Base-by-base conservation (phyloP, 2,329 filamentous ascomycete species). In the Penicillium janthinellum region DNA sequence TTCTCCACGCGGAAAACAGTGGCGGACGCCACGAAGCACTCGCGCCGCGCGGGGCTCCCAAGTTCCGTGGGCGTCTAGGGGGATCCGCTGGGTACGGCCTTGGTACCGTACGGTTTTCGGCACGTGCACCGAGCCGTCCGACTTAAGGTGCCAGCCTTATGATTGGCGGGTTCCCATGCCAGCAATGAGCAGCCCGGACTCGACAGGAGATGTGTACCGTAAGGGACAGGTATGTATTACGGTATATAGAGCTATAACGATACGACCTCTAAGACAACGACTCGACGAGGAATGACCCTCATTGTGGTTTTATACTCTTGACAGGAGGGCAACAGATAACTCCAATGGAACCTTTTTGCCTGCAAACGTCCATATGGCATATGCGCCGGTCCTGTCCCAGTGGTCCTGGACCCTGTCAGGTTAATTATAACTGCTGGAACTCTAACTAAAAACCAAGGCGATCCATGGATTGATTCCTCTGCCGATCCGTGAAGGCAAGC, bases 141-240 rank as follows among this genome's bases (percentile, higher is more conserved):
- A 25, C 7, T 7, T 11, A 11, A 0, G 5, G 52, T 25, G 2
- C 1, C 2, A 4, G 25, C 1, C 1, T 28, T 54, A 1, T 63
- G 25, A 68, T 59, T 68, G 65, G 67, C 59, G 67, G 67, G 57
- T 58, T 45, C 14, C 8, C 22, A 15, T 55, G 22, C 67, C 64
- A 65, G 61, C 65, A 69, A 69, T 67, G 31, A 58, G 39, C 17
- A 14, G 28, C 31, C 25, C 17, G n/a, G 12, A 22, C 35, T 17
- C 4, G 6, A 15, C 1, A 3, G 10, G 7, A 20, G 1, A 35
- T 20, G 22, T 10, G 51, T 60, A 57, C 56, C 45, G 62, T 64
- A n/a, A 60, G 14, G 44, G 10, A 22, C 49, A 10, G 35, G 6
- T 39, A 15, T 48, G 57, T 60, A 57, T 39, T 17, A 34, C 20